Base-by-base conservation (phyloP, 2,329 filamentous ascomycete genomes). In the Claviceps pazoutovae region DNA sequence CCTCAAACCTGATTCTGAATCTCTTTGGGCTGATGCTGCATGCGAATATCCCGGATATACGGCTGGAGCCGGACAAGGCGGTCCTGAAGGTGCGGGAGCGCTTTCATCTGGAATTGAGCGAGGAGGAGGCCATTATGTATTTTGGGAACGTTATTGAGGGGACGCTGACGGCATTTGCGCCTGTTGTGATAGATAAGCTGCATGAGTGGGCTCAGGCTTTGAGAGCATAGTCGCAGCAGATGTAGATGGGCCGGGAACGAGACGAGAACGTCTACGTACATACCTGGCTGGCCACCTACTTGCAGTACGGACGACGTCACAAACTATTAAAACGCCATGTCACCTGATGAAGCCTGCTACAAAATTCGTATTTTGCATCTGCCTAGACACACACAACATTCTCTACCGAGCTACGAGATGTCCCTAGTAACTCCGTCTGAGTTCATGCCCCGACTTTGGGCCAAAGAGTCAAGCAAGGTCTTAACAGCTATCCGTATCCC, bases 11-110 rank as follows among this genome's bases (percentile, higher is more conserved):
- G 56, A 94, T 98, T 42, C 75, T 98, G 30, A 98, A 98, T 62
- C 68, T 98, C 45, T 98, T 98, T 67, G 89, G 87, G 61, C 74
- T 98, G 53, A 98, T 98, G 93, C 86, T 95, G 16, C 89, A 97
- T 65, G 91, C 93, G 41, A 95, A 95, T 62, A 95, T 98, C 54
- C 93, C 90, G 0, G 94, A 97, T 60, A 94, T 98, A 62, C 83
- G 86, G 53, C 77, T 95, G 21, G 89, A 95, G 69, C 86, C 88
- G 11, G 90, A 96, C 68, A 94, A 94, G 70, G 90, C 88, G 11
- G 91, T 97, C 16, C 73, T 90, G 60, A 98, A 97, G 70, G 91
- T 98, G 5, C 84, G 93, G 64, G 93, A 98, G 70, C 74, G 93
- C 39, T 95, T 98, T 66, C 89, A 94, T 68, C 68, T 98, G 48